Evolutionary conservation across 371 early-diverging fungal species (phyloP).

Genomic region (Apophysomyces sp.): DNA sequence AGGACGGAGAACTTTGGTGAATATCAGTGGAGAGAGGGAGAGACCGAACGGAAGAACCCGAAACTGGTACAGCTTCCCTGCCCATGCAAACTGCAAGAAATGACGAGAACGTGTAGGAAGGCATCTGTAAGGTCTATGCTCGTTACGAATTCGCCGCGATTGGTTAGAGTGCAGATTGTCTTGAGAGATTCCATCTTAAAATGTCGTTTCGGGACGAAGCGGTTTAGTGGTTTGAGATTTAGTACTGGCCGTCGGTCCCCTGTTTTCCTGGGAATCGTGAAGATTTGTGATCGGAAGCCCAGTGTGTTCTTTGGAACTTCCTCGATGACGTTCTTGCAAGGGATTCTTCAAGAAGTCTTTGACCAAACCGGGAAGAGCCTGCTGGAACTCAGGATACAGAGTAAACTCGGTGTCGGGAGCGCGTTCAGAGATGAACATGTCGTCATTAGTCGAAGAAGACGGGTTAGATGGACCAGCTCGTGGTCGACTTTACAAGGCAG

Average conservation of each 20-base stretch:
- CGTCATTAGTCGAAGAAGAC: not conserved
- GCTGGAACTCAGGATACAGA: not conserved
- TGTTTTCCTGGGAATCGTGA: conserved; percentile 23
- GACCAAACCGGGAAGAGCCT: not conserved
- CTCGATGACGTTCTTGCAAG: not conserved
- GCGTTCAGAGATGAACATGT: not conserved
- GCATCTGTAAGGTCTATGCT: conserved; percentile 17
- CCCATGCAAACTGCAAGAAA: conserved; percentile 24
- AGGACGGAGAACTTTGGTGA: conserved; percentile 28
- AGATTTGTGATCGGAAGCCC: conserved; percentile 16
- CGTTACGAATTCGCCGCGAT: conserved; percentile 16
- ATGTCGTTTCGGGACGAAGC: conserved; percentile 3
- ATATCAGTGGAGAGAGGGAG: conserved; percentile 28
- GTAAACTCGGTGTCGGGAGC: not conserved
- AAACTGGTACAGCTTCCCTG: conserved; percentile 20
- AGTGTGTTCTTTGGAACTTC: too few relatives aligned
- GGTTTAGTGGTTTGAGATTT: conserved; percentile 25
- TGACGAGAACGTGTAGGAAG: conserved; percentile 16
- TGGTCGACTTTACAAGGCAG: too few relatives aligned
- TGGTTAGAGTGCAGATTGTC: conserved; percentile 14
- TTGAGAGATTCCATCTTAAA: conserved; percentile 32
- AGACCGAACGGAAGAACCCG: conserved; percentile 33
- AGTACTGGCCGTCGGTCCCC: conserved; percentile 22
- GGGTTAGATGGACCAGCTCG: too few relatives aligned
- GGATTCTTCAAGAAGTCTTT: not conserved